A percentile compares a stretch with the other conserved stretches of the same genome.
These are phyloP conservation scores for Nepenthes alata DNA, from an alignment of 179 eudicot genomes.

Conservation along the genomic window DNA sequence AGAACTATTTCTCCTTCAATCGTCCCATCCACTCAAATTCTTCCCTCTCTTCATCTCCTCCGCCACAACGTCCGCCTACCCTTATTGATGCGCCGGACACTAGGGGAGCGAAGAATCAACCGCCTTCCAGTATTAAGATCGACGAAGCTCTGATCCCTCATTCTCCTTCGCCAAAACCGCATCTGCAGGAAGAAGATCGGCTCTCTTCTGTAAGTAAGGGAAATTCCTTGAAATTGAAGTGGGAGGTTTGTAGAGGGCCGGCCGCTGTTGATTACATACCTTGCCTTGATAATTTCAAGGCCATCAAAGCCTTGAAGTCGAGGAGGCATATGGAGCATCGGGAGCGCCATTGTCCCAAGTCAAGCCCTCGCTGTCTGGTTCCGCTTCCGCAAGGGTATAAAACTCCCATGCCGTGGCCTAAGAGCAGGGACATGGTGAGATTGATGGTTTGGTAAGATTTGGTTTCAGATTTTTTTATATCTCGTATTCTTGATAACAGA, in stretches of 20 bases:
- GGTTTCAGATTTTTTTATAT: not conserved
- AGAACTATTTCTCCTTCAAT: conserved; percentile 12
- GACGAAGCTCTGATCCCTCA: not conserved
- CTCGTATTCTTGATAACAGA: not conserved
- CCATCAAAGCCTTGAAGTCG: conserved; percentile 48
- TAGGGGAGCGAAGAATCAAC: not conserved
- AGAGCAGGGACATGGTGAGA: conserved; percentile 99
- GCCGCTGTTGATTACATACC: conserved; percentile 74
- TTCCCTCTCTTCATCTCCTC: conserved; percentile 16
- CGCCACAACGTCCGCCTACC: not conserved
- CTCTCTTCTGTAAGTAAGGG: not conserved
- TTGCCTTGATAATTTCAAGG: conserved; percentile 70
- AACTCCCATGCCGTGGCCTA: conserved; percentile 74
- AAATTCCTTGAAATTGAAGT: conserved; percentile 19
- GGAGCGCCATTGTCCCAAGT: conserved; percentile 74
- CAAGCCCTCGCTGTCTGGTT: conserved; percentile 43
- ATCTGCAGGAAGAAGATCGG: conserved; percentile 2
- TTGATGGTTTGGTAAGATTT: conserved; percentile 57
- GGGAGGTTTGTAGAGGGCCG: conserved; percentile 43
- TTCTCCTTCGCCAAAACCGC: not conserved
- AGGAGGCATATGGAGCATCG: conserved; percentile 79
- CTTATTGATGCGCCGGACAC: no score
- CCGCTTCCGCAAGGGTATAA: conserved; percentile 59
- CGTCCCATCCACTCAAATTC: conserved; percentile 2
- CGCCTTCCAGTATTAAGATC: not conserved